Percentiles rank a stretch among this genome's conserved stretches.
Conservation (phyloP, 2,329 filamentous ascomycete genomes). For the Corniculantispora saksenae region DNA sequence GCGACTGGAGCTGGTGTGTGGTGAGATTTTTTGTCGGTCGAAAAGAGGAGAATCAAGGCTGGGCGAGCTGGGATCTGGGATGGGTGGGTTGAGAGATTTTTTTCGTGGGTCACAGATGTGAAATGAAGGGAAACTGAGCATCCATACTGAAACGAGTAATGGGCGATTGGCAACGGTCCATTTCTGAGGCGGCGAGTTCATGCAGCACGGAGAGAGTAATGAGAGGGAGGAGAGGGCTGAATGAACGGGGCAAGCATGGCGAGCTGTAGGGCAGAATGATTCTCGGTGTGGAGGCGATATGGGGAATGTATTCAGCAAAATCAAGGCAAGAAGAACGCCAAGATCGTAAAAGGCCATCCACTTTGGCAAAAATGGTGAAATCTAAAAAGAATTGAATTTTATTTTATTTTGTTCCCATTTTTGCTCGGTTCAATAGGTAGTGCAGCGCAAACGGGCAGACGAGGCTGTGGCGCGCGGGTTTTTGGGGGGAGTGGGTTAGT, state of each 20-base stretch:
- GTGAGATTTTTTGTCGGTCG: neutral
- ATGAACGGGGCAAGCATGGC: neutral
- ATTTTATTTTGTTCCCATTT: neutral
- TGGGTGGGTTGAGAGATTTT: neutral
- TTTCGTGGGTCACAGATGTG: neutral
- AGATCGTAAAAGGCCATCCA: neutral
- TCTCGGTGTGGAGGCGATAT: neutral
- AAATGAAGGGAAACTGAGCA: neutral
- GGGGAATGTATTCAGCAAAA: neutral
- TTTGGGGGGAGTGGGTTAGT: no score
- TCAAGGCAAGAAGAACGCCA: neutral
- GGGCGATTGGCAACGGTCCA: neutral
- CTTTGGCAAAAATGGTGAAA: neutral
- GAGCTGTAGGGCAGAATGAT: neutral
- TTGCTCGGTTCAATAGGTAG: no score
- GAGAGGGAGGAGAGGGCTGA: no score
- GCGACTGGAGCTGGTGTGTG: neutral
- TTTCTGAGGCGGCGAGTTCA: neutral
- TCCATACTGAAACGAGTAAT: neutral
- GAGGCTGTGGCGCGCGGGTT: neutral
- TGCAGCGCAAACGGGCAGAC: neutral
- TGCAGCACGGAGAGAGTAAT: no score
- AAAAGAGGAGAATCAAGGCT: neutral
- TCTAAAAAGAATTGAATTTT: neutral
- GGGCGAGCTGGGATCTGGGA: neutral